Percentiles rank a stretch among this genome's conserved stretches.
These are phyloP conservation scores for Eucalyptus brandiana DNA, from an alignment of 345 rosid species.

Conservation along the genomic window DNA sequence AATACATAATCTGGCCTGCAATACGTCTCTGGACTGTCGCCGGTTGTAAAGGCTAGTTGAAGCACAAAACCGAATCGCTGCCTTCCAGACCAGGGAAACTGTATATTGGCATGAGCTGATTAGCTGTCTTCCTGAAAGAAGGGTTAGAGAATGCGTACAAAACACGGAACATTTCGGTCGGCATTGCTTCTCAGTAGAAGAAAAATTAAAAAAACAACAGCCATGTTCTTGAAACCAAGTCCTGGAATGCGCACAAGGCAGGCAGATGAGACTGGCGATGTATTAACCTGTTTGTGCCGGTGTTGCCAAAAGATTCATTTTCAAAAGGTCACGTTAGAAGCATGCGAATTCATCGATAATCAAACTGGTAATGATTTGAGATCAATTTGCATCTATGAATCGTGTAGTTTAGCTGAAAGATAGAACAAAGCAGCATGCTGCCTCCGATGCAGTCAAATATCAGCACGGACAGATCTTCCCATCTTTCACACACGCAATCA, in stretches of 20 bases:
- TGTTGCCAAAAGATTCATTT: not conserved
- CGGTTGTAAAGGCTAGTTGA: not conserved
- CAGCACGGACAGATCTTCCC: not conserved
- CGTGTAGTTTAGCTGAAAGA: not conserved
- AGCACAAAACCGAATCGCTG: not conserved
- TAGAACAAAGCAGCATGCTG: not conserved
- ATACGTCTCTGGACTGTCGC: not conserved
- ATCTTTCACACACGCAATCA: not conserved
- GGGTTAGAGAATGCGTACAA: not conserved
- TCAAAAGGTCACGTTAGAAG: not conserved
- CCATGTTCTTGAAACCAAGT: not conserved
- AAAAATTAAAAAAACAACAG: not conserved
- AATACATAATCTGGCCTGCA: not conserved
- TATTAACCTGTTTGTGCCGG: not conserved
- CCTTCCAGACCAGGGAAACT: not conserved
- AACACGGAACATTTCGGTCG: not conserved
- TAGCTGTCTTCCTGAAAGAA: not conserved
- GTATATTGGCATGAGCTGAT: not conserved
- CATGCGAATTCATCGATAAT: not conserved
- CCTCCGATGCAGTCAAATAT: not conserved
- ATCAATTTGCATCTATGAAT: not conserved
- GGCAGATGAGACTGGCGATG: not conserved
- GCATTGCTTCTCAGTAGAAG: not conserved
- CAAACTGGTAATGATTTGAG: not conserved
- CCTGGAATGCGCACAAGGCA: not conserved